Evolutionary conservation across 352 stramenopile species (phyloP), one percentile per base, ranked within the genome.

Genomic region (Aphanomyces astaci): DNA sequence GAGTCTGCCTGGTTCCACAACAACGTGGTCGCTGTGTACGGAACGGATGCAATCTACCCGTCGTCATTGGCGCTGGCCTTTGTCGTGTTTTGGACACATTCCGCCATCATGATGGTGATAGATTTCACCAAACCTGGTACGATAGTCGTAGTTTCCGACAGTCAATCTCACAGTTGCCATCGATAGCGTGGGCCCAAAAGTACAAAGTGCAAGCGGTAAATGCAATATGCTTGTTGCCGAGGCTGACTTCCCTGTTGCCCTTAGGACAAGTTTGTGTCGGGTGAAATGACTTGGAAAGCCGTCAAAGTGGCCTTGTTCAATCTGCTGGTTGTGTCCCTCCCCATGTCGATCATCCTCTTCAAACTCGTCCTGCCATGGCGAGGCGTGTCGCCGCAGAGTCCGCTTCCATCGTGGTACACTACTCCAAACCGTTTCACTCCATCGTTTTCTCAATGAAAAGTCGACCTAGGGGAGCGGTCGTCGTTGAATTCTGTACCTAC

Each of bases 11-110:
- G 33, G n/a, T 33, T 64, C 0, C 56, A 46, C 17, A n/a, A 3
- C 10, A 36, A 25, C 10, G 27, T n/a, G n/a, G n/a, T 31, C 22
- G 31, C 31, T 9, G 3, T 5, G 19, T 33, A 64, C 19, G 56
- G 56, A 9, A 15, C 25, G 5, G 27, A 31, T 0, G 36, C 28
- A 19, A 27, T 43, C 31, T 13, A 64, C 32, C 36, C 33, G 22
- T 64, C 19, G 31, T n/a, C 9, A 2, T 48, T 59, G 13, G 46
- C 22, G 15, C 33, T 59, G 19, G 3, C 39, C 13, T 68, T 59
- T 59, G 62, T 68, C 19, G 39, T 59, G 25, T 68, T 68, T 59
- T 68, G 40, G 62, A 33, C 48, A 19, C 48, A 59, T n/a, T 68
- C 62, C 1, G 30, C 22, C 46, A 33, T 68, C 19, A 36, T 68